A percentile compares a stretch with the other conserved stretches of the same genome.
Evolutionary conservation across 2,329 filamentous ascomycete genomes (phyloP).

Genomic region (Cladosporium phlei): DNA sequence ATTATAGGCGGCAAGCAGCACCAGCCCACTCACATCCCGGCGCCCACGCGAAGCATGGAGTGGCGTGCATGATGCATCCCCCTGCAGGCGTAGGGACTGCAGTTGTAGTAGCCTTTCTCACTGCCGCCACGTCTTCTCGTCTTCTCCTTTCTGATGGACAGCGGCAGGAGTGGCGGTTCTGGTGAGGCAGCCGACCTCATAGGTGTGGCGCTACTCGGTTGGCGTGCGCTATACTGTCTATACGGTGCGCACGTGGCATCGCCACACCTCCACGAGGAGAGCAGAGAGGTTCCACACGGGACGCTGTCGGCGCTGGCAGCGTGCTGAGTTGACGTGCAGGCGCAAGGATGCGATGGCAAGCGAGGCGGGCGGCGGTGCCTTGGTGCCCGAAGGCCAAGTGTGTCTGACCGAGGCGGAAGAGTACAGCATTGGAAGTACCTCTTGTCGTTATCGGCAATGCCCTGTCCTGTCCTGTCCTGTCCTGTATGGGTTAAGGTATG

Average conservation of each 20-base stretch:
- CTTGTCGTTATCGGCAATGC: neutral
- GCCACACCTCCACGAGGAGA: constrained; percentile 9
- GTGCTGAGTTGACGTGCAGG: constrained; percentile 10
- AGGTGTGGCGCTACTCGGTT: too few species aligned
- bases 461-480: neutral
- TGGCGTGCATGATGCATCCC: constrained; percentile 9
- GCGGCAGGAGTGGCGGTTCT: neutral
- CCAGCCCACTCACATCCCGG: constrained; percentile 11
- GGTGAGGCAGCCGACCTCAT: neutral
- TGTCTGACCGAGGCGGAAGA: too few species aligned
- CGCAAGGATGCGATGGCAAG: constrained; percentile 5
- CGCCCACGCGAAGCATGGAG: constrained; percentile 8
- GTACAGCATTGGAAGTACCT: too few species aligned
- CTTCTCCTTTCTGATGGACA: neutral
- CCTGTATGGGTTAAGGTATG: too few species aligned
- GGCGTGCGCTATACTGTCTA: too few species aligned
- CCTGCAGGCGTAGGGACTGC: constrained; percentile 13
- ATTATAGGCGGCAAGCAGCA: constrained; percentile 9
- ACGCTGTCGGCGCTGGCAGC: constrained; percentile 5
- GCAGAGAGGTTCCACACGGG: neutral
- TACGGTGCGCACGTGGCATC: neutral
- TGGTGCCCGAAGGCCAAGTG: too few species aligned
- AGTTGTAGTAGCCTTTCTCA: neutral
- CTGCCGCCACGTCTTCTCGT: neutral
- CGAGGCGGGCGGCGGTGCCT: constrained; percentile 8